Conservation (phyloP, 345 rosid genomes). For the Populus davidiana region DNA sequence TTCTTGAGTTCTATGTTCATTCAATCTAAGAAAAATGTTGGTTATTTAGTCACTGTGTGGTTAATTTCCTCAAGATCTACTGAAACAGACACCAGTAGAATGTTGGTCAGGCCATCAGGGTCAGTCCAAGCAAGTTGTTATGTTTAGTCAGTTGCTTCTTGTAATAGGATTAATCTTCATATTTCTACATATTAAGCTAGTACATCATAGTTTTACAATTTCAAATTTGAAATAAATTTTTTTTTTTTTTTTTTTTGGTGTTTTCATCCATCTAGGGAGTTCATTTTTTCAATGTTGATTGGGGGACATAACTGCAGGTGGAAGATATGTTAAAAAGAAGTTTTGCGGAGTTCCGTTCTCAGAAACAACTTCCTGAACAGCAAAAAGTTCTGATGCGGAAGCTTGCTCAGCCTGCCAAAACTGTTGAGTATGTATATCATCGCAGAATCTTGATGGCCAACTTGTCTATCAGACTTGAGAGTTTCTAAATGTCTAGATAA, state of each 20-base stretch:
- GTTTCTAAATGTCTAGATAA: not conserved
- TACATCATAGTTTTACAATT: not conserved
- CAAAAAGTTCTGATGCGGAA: constrained; percentile 72
- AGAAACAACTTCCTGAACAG: constrained; percentile 84
- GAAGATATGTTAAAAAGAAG: constrained; percentile 99
- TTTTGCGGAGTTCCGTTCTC: constrained; percentile 95
- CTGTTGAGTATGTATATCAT: constrained; percentile 61
- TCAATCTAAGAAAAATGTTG: not conserved
- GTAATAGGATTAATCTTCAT: not conserved
- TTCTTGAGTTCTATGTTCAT: not conserved
- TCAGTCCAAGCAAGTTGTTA: not conserved
- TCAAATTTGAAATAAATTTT: not conserved
- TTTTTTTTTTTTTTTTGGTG: not conserved
- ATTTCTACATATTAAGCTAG: not conserved
- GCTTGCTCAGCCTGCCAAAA: constrained; percentile 68
- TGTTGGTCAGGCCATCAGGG: not conserved
- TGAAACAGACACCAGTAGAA: not conserved
- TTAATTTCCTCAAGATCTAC: not conserved
- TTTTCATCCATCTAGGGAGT: not conserved
- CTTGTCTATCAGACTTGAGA: not conserved
- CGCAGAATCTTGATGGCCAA: constrained; percentile 13
- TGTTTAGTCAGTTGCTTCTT: not conserved
- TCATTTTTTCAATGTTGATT: constrained; percentile 11
- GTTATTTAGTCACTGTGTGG: not conserved
- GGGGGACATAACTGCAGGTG: constrained; percentile 49